Base-by-base conservation (phyloP, 179 eudicot species). In the Actinidia arguta region DNA sequence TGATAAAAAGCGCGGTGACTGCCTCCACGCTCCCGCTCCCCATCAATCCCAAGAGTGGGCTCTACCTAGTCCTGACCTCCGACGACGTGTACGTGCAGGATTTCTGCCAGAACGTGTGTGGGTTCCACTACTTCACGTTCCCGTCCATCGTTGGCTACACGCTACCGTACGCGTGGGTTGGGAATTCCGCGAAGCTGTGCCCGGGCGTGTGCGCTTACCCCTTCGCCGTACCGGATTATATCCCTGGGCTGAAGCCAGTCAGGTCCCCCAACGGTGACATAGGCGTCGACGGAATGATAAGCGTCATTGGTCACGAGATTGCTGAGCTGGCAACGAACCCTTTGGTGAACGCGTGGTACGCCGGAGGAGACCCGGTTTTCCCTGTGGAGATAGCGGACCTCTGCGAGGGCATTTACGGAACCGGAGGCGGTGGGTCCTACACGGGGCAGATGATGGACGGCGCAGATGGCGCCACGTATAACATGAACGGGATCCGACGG, bases 331-430 rank as follows among this genome's bases (percentile, higher is more conserved):
- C 93, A 0, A 89, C 95, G 0, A 94, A 95, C 88, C 98, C 98
- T 13, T 66, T 95, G 22, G 98, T 91, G 13, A 95, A 95, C 82
- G 98, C 98, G 0, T 95, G 98, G 98, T 95, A 94, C 56, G 98
- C 98, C 3, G 98, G 98, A 0, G 83, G 84, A 8, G 98, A 95
- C 89, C 98, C 98, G 64, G 81, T 82, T 48, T 88, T 88, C 0
- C 98, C 98, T 22, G 98, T 95, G 56, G 98, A 95, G 78, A 93
- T 95, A 2, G 98, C 97, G 12, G 98, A 95, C 83, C 83, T 95
- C 10, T 95, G 98, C 75, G 98, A 94, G 82, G 98, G 98, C 18
- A 95, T 95, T 31, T 95, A 95, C 27, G 98, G 98, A 14, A 92
- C 95, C 0, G 98, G 98, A 0, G 98, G 98, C 0, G 98, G 98